Evolutionary conservation across 2,329 filamentous ascomycete species (phyloP).

Genomic region (Peltaster fructicola): DNA sequence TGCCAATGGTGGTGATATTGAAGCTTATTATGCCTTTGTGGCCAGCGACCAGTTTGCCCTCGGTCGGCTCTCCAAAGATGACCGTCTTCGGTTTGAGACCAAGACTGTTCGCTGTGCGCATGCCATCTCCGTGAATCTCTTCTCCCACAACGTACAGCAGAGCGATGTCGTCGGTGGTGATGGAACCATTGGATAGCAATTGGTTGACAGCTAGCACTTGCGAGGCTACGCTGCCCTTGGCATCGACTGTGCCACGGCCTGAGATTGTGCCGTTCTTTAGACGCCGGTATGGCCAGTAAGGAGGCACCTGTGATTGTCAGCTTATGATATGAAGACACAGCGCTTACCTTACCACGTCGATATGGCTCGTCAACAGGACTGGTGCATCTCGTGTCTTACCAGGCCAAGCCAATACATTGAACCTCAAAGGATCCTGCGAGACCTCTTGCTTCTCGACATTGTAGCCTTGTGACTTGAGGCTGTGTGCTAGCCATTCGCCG

Average conservation of each 20-base stretch:
- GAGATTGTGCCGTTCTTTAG: conserved; percentile 30
- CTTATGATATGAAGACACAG: background rate
- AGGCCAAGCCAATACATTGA: conserved; percentile 60
- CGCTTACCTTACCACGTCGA: conserved; percentile 43
- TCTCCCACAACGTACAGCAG: conserved; percentile 61
- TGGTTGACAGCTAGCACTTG: conserved; percentile 50
- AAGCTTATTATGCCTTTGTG: conserved; percentile 75
- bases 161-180: conserved; percentile 27
- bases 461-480: conserved; percentile 44
- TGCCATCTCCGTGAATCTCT: conserved; percentile 65
- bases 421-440: conserved; percentile 31
- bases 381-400: conserved; percentile 33
- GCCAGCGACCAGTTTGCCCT: conserved; percentile 68
- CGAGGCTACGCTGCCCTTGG: conserved; percentile 43
- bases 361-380: conserved; percentile 60
- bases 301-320: conserved; percentile 27
- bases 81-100: conserved; percentile 39
- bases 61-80: conserved; percentile 87
- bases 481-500: conserved; percentile 49
- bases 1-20: conserved; percentile 49
- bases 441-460: conserved; percentile 42
- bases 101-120: conserved; percentile 40
- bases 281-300: conserved; percentile 49
- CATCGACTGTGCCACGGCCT: conserved; percentile 56
- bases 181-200: conserved; percentile 25